These are phyloP conservation scores for Blastobotrys indianensis DNA, from an alignment of 1,139 yeast genomes.

Conservation along the genomic window DNA sequence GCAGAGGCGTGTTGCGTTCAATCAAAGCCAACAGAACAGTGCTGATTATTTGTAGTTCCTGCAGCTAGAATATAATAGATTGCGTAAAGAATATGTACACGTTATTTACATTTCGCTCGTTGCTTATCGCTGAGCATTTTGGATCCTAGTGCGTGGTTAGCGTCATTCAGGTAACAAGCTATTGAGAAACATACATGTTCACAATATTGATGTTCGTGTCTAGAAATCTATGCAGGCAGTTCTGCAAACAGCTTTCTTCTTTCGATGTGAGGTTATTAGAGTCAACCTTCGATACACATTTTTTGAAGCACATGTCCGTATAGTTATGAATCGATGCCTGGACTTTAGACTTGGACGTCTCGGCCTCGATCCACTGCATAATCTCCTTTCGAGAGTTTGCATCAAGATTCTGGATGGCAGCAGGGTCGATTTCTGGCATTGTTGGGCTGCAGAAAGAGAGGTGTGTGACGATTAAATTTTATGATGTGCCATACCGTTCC, in stretches of 20 bases:
- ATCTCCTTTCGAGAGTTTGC: slow-evolving; percentile 70
- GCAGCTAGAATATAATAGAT: neutral
- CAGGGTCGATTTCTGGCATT: slow-evolving; percentile 58
- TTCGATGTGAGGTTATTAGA: slow-evolving; percentile 46
- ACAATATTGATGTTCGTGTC: slow-evolving; percentile 87
- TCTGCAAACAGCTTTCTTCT: slow-evolving; percentile 70
- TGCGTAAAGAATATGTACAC: slow-evolving; percentile 8
- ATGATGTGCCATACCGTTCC: neutral
- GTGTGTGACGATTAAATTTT: neutral
- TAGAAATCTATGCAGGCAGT: slow-evolving; percentile 79
- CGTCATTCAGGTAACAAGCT: neutral
- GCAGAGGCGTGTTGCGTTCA: slow-evolving; percentile 10
- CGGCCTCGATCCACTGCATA: slow-evolving; percentile 68
- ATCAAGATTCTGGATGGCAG: slow-evolving; percentile 60
- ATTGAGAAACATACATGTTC: slow-evolving; percentile 39
- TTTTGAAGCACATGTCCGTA: slow-evolving; percentile 86
- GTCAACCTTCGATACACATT: slow-evolving; percentile 58
- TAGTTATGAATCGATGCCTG: slow-evolving; percentile 80
- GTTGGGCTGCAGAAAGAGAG: slow-evolving; percentile 1
- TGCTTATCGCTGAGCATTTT: slow-evolving; percentile 22
- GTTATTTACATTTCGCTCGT: slow-evolving; percentile 1
- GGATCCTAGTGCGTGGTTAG: slow-evolving; percentile 18
- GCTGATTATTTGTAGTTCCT: slow-evolving; percentile 6
- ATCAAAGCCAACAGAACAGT: slow-evolving; percentile 4
- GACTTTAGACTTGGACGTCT: slow-evolving; percentile 81